Percentiles rank a stretch among this genome's conserved stretches.
phyloP scores from a whole-genome alignment of 768 basidiomycete species.

The Naematelia encephala region DNA sequence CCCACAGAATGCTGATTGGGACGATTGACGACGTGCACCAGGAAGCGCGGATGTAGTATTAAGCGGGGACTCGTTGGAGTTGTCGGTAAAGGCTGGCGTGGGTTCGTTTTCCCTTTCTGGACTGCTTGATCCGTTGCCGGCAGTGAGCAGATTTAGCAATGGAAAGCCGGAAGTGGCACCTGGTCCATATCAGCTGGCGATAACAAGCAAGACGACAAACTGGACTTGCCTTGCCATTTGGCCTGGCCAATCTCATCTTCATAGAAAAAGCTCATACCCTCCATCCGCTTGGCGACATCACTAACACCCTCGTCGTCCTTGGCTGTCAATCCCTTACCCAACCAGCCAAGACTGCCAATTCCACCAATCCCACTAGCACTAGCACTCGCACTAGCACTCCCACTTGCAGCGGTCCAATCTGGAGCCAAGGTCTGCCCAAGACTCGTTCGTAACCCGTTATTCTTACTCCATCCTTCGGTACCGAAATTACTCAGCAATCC shows the following conservation, averaged over 20 bases:
- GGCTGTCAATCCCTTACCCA: conserved; percentile 10
- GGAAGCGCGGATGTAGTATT: not conserved
- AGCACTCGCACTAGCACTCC: not conserved
- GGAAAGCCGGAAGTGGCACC: conserved; percentile 91
- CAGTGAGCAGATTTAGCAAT: conserved; percentile 68
- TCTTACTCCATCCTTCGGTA: conserved; percentile 1
- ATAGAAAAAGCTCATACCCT: conserved; percentile 51
- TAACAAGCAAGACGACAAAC: not conserved
- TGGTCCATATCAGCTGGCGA: conserved; percentile 9
- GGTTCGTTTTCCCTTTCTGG: conserved; percentile 9
- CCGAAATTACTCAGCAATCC: conserved; percentile 6
- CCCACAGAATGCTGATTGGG: not conserved
- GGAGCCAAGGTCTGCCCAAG: not conserved
- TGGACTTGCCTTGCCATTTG: conserved; percentile 49
- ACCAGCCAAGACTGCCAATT: conserved; percentile 3
- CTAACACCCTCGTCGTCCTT: conserved; percentile 37
- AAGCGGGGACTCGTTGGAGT: conserved; percentile 29
- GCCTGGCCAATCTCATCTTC: conserved; percentile 52
- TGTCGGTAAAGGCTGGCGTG: conserved; percentile 39
- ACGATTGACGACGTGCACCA: not conserved
- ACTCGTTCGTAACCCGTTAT: not conserved
- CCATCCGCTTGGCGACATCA: conserved; percentile 46
- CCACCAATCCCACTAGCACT: not conserved
- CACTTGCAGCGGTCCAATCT: conserved; percentile 8
- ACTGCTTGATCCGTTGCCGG: conserved; percentile 23